Conservation (phyloP, 768 basidiomycete species). For the Lactarius vividus region DNA sequence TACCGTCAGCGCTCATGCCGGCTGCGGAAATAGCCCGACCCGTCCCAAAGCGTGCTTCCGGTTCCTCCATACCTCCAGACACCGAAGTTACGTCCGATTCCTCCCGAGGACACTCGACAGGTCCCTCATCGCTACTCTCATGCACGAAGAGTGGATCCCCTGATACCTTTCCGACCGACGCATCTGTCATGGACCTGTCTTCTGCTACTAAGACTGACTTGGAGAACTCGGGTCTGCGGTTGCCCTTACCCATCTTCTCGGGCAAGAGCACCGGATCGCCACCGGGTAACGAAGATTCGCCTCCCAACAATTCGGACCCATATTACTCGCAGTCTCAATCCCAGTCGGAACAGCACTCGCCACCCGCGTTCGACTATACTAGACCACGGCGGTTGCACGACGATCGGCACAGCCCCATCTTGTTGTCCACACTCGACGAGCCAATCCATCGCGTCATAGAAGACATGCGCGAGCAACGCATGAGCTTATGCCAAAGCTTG, state of each 20-base stretch:
- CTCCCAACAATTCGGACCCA: constrained; percentile 17
- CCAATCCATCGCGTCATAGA: constrained; percentile 83
- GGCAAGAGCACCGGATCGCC: constrained; percentile 17
- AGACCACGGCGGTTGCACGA: constrained; percentile 59
- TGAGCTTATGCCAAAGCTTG: constrained; percentile 94
- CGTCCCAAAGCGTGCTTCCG: constrained; percentile 12
- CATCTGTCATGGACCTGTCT: constrained; percentile 25
- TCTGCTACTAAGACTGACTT: constrained; percentile 14
- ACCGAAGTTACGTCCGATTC: constrained; percentile 19
- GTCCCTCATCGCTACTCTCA: constrained; percentile 21
- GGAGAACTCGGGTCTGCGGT: constrained; percentile 9
- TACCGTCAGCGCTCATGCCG: neutral
- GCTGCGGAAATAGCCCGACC: constrained; percentile 8
- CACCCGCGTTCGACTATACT: constrained; percentile 50
- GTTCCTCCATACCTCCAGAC: constrained; percentile 6
- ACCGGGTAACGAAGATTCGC: constrained; percentile 16
- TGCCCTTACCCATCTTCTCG: neutral
- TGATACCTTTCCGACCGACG: constrained; percentile 25
- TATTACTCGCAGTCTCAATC: constrained; percentile 20
- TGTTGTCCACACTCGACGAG: constrained; percentile 61
- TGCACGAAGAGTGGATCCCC: constrained; percentile 20
- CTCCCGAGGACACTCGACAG: constrained; percentile 23
- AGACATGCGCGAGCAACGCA: constrained; percentile 93
- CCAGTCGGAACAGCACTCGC: constrained; percentile 21
- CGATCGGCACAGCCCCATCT: constrained; percentile 48